Base-by-base conservation (phyloP, 768 basidiomycete genomes). In the Leucosporidium creatinivorum region DNA sequence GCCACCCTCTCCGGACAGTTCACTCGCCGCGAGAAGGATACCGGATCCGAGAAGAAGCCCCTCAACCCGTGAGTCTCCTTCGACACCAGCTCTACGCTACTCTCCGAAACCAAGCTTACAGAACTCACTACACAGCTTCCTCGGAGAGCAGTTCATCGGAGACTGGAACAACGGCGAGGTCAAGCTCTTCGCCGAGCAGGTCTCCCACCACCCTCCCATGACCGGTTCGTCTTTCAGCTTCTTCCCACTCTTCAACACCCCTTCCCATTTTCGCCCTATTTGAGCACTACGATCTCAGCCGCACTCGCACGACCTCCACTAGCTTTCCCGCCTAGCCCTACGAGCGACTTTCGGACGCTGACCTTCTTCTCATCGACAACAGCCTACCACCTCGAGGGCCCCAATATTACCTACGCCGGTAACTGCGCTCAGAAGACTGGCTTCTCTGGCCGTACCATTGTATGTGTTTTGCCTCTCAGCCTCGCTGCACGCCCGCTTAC, bases 21-120 rank as follows among this genome's bases (percentile, higher is more conserved):
- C 63, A 73, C 76, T 65, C 26, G 55, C 19, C 50, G 62, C 1
- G 55, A 68, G 68, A 69, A 66, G 64, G 65, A 72, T 63, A 65
- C 63, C 18, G 94, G 94, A 19, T 91, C 89, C 1, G 93, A 98
- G 84, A 98, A 98, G 83, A 98, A 98, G 91, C 94, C 94, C 21
- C 82, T 99, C 63, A 99, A 99, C 76, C 94, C 94, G 44, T 92
- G 91, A 15, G 87, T 96, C 1, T 3, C 6, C n/a, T n/a, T n/a
- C n/a, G n/a, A n/a, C n/a, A n/a, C n/a, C n/a, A n/a, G n/a, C n/a
- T n/a, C n/a, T n/a, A n/a, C n/a, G n/a, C n/a, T n/a, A n/a, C n/a
- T n/a, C n/a, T n/a, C n/a, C n/a, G n/a, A n/a, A n/a, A n/a, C n/a
- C n/a, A 33, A 33, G 33, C 33, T 33, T 10, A 33, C 33, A 44